These are phyloP conservation scores for Alternaria gansuensis DNA, from an alignment of 2,329 filamentous ascomycete genomes.

Conservation along the genomic window DNA sequence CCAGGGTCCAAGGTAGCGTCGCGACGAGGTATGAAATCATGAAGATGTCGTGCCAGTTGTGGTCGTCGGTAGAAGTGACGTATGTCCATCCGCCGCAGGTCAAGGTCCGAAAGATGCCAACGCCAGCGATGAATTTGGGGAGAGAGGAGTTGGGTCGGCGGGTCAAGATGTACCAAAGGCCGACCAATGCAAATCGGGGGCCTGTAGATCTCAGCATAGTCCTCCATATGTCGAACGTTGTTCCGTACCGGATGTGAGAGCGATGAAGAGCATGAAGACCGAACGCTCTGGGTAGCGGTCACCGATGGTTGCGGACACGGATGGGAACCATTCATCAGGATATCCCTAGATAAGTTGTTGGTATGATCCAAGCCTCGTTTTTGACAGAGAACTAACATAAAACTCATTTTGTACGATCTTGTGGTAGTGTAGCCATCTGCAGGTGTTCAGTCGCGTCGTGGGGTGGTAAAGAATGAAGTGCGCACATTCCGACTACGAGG, in stretches of 20 bases:
- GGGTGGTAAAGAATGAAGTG: slow-evolving; percentile 8
- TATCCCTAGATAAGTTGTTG: slow-evolving; percentile 49
- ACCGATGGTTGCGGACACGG: slow-evolving; percentile 94
- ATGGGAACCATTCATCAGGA: slow-evolving; percentile 95
- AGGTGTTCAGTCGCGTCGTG: slow-evolving; percentile 34
- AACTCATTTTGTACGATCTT: slow-evolving; percentile 99
- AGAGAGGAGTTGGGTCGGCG: slow-evolving; percentile 76
- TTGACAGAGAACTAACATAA: slow-evolving; percentile 62
- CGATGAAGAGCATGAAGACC: slow-evolving; percentile 97
- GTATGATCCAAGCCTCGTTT: slow-evolving; percentile 1
- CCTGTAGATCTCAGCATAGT: slow-evolving; percentile 61
- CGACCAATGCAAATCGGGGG: slow-evolving; percentile 88
- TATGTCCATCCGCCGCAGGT: slow-evolving; percentile 99
- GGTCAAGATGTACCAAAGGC: slow-evolving; percentile 90
- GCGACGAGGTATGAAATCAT: slow-evolving; percentile 98
- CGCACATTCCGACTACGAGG: slow-evolving; percentile 73
- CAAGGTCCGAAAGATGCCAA: slow-evolving; percentile 86
- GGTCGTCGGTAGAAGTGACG: slow-evolving; percentile 96
- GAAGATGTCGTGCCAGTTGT: slow-evolving; percentile 98
- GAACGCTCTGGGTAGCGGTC: slow-evolving; percentile 96
- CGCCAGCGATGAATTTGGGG: slow-evolving; percentile 80
- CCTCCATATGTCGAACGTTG: neutral
- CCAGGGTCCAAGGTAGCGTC: slow-evolving; percentile 93
- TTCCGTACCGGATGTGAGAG: slow-evolving; percentile 80
- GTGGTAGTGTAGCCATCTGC: slow-evolving; percentile 80